Percentiles rank a stretch among this genome's conserved stretches.
These are phyloP conservation scores for Apophysomyces elegans DNA, from an alignment of 371 early-diverging fungal species.

Conservation along the genomic window DNA sequence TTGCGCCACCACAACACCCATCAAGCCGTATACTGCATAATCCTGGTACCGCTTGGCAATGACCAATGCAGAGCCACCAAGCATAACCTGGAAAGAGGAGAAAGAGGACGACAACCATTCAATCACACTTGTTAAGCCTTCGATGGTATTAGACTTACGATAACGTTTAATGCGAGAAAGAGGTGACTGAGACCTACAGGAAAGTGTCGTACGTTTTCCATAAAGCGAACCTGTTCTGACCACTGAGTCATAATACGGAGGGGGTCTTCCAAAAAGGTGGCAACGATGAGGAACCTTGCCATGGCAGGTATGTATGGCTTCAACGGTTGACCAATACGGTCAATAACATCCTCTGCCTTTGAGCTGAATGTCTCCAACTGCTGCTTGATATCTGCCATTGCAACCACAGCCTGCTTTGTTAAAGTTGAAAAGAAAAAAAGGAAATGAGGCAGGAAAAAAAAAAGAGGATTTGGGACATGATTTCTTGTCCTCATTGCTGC, in stretches of 20 bases:
- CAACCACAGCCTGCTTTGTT: background rate
- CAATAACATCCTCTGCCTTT: constrained; percentile 48
- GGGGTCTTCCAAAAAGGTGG: constrained; percentile 93
- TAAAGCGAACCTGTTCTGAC: constrained; percentile 81
- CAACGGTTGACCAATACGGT: constrained; percentile 71
- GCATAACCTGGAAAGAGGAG: constrained; percentile 60
- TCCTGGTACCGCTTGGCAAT: constrained; percentile 77
- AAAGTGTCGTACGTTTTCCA: constrained; percentile 77
- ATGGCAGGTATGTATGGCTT: constrained; percentile 89
- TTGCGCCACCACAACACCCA: constrained; percentile 78
- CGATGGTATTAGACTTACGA: constrained; percentile 46
- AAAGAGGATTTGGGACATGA: constrained; percentile 15
- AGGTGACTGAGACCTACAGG: constrained; percentile 72
- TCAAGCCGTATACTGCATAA: constrained; percentile 78
- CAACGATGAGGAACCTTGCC: constrained; percentile 89
- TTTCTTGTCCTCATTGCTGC: constrained; percentile 4
- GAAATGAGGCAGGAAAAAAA: constrained; percentile 13
- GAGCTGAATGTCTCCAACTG: constrained; percentile 23
- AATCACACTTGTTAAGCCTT: background rate
- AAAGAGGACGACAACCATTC: background rate
- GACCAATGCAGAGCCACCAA: constrained; percentile 77
- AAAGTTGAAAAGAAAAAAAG: background rate
- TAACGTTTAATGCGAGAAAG: constrained; percentile 79
- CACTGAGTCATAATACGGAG: constrained; percentile 86
- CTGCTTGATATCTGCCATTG: constrained; percentile 25